Base-by-base conservation (phyloP, 2,329 filamentous ascomycete genomes). In the Lasiodiplodia gonubiensis region DNA sequence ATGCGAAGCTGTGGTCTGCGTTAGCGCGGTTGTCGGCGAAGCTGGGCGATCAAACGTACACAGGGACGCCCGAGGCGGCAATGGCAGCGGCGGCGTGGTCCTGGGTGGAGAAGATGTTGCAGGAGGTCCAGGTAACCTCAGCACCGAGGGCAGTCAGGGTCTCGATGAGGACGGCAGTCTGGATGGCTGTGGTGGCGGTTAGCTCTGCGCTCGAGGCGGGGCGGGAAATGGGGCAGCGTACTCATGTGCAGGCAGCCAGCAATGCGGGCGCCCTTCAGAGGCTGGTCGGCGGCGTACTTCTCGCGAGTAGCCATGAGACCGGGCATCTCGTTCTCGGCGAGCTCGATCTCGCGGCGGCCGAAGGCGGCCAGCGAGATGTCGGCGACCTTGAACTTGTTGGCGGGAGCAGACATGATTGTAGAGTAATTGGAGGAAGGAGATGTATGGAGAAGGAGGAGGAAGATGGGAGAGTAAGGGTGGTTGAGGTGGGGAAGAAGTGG, bases 71-170 rank as follows among this genome's bases (percentile, higher is more conserved):
- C 66, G 89, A 86, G 68, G 94, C 95, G 75, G 95, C 95, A 84
- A 99, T 97, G 81, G 95, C 95, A 73, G 95, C 94, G 66, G 95
- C 95, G 77, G 95, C 95, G 85, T 98, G 94, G 85, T 98, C 95
- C 85, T 97, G 94, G 76, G 94, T 98, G 81, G 92, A 95, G 91
- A 97, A 99, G 84, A 99, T 98, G 89, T 99, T 98, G 91, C 95
- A 99, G 76, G 92, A 95, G 70, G 94, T 92, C 95, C 95, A 98
- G 80, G 95, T 99, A 77, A 98, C 92, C 89, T 98, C 95, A 77
- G 95, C 95, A 85, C 95, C 95, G 77, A 99, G 93, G 74, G 90
- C 86, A 78, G 88, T 92, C 80, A 99, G 90, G 73, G 95, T 99
- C 90, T 99, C 95, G 83, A 99, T 99, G 78, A 99, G 90, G 79